These are phyloP conservation scores for Oryza glaberrima DNA, from an alignment of 176 grass and related monocot species.

Conservation along the genomic window DNA sequence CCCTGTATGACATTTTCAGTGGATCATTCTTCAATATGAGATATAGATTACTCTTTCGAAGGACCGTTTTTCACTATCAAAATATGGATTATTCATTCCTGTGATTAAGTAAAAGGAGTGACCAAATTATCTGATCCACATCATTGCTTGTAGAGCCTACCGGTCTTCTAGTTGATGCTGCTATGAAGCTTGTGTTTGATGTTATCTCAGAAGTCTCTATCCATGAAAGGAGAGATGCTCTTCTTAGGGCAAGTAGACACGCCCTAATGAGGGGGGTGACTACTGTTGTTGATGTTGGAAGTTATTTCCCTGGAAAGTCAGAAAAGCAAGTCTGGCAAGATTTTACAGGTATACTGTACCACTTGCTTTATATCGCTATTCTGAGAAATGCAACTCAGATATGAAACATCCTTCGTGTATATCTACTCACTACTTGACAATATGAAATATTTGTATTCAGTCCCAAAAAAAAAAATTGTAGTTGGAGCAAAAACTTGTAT, in stretches of 20 bases:
- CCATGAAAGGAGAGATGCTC: slow-evolving; percentile 67
- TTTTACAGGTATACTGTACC: slow-evolving; percentile 66
- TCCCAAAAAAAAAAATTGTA: background rate
- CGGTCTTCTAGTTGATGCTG: slow-evolving; percentile 84
- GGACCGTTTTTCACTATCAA: background rate
- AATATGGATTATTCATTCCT: background rate
- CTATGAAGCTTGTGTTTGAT: slow-evolving; percentile 69
- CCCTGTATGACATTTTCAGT: background rate
- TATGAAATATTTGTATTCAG: background rate
- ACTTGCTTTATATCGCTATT: background rate
- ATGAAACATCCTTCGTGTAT: background rate
- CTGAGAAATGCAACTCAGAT: background rate
- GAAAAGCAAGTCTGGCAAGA: slow-evolving; percentile 66
- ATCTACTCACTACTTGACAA: background rate
- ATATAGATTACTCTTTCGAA: background rate
- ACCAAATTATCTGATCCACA: background rate
- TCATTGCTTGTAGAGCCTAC: slow-evolving; percentile 64
- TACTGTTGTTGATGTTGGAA: slow-evolving; percentile 81
- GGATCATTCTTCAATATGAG: background rate
- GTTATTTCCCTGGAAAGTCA: slow-evolving; percentile 64
- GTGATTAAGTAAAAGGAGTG: background rate
- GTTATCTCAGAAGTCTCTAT: slow-evolving; percentile 57
- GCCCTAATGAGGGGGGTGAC: slow-evolving; percentile 82
- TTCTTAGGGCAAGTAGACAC: slow-evolving; percentile 73
- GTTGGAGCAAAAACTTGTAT: background rate